Percentiles rank a stretch among this genome's conserved stretches.
Evolutionary conservation across 2,329 filamentous ascomycete genomes (phyloP).

Genomic region (Aspergillus pseudoviridinutans): DNA sequence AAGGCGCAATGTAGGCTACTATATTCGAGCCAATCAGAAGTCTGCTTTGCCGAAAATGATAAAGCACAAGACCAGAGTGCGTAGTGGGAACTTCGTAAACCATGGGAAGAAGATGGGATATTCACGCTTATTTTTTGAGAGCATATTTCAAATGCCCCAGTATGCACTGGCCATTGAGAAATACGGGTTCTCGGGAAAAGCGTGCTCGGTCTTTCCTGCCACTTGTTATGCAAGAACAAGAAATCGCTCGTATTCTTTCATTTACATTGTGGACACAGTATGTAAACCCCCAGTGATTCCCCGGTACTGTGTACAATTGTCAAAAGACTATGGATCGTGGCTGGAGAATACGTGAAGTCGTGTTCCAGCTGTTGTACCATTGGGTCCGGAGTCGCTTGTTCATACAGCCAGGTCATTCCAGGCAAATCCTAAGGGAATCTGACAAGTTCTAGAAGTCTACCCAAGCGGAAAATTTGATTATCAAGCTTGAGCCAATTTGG

Average conservation of each 20-base stretch:
- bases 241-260: not conserved
- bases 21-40: slow-evolving; percentile 29
- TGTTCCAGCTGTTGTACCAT: not conserved
- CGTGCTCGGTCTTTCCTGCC: not conserved
- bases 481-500: not conserved
- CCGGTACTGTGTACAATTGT: not conserved
- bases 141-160: not conserved
- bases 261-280: not conserved
- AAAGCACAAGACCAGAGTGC: not conserved
- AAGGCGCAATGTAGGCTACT: slow-evolving; percentile 26
- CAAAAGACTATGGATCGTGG: not conserved
- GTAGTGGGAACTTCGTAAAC: not conserved
- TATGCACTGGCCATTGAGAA: not conserved
- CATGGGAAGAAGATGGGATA: not conserved
- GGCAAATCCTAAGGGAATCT: not conserved
- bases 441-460: not conserved
- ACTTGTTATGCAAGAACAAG: not conserved
- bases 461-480: not conserved
- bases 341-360: not conserved
- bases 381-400: not conserved
- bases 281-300: not conserved
- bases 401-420: not conserved
- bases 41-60: slow-evolving; percentile 28
- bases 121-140: not conserved
- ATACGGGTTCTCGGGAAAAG: not conserved